Evolutionary conservation across 2,329 filamentous ascomycete genomes (phyloP).

Genomic region (Chrysoporthe austroafricana): DNA sequence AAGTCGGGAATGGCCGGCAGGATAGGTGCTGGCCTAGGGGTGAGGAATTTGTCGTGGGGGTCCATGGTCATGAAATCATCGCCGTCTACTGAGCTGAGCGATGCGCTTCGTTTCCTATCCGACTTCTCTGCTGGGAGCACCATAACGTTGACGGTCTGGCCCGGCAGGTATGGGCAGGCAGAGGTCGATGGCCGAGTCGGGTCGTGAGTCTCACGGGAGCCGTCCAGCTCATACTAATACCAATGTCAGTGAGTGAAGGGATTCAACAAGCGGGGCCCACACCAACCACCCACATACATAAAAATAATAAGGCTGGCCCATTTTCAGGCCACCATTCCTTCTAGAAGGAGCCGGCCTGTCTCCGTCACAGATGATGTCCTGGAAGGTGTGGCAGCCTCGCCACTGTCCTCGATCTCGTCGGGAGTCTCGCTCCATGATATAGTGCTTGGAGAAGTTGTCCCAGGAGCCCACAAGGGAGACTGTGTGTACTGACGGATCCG

Average conservation of each 20-base stretch:
- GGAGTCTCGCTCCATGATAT: slow-evolving; percentile 80
- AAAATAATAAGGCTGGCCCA: slow-evolving; percentile 95
- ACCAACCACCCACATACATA: slow-evolving; percentile 64
- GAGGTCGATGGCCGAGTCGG: slow-evolving; percentile 73
- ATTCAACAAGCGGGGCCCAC: slow-evolving; percentile 18
- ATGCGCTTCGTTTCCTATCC: slow-evolving; percentile 65
- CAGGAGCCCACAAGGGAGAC: slow-evolving; percentile 89
- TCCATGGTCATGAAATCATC: slow-evolving; percentile 75
- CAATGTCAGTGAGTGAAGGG: slow-evolving; percentile 37
- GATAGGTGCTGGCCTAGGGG: slow-evolving; percentile 63
- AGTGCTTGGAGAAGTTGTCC: slow-evolving; percentile 86
- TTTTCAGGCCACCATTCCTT: slow-evolving; percentile 80
- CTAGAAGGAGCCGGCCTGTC: slow-evolving; percentile 57
- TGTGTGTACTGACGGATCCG: slow-evolving; percentile 63
- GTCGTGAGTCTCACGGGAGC: slow-evolving; percentile 77
- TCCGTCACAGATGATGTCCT: slow-evolving; percentile 83
- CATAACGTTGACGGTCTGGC: slow-evolving; percentile 84
- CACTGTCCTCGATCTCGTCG: slow-evolving; percentile 77
- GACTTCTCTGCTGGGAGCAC: slow-evolving; percentile 75
- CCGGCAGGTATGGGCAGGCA: slow-evolving; percentile 82
- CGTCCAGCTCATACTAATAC: slow-evolving; percentile 79
- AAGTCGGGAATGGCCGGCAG: slow-evolving; percentile 52
- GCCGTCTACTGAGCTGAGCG: slow-evolving; percentile 61
- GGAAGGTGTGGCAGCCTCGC: slow-evolving; percentile 86
- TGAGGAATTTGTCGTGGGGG: slow-evolving; percentile 74